Evolutionary conservation across 371 early-diverging fungal genomes (phyloP), one percentile per base, ranked within the genome.

Genomic region (Actinomortierella ambigua): DNA sequence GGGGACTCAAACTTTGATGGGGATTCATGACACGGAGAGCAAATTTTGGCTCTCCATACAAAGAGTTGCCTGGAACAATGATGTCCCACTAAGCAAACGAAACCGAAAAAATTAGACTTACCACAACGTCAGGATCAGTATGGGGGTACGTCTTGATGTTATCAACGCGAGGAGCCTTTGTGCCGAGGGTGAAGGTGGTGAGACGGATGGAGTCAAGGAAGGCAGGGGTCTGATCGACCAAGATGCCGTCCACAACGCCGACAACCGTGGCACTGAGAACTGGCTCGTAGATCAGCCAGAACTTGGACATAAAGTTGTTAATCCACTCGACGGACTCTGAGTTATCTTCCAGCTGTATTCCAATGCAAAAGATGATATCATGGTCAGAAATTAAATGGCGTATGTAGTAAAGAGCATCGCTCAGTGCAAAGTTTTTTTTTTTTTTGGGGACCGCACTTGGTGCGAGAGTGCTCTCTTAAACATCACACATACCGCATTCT

Each of bases 231-330:
- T 87, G 88, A 46, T 93, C 88, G 2, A 84, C 89, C 48, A 97
- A 73, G 44, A 91, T 82, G 20, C 80, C 80, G 79, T 94, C 90
- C 42, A 91, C 86, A 23, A 82, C 83, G 47, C 87, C 88, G 27
- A 90, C 85, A 22, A 96, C 85, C 39, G 85, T 83, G 8, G 88
- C 84, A 53, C 95, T 92, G 43, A 99, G 77, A 2, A 87, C 86
- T 13, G 98, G 96, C 79, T 99, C 99, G 61, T 91, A 94, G 51
- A 95, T 93, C 22, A 92, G 81, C 99, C 99, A 99, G 75, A 98
- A 94, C 51, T 81, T 82, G 52, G 78, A 78, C 59, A 97, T 70
- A 75, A 98, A 94, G 68, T 86, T 89, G 79, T 99, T 99, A 57
- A 99, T 77, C 99, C 99, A 99, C 59, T 96, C 96, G 3, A 92